Evolutionary conservation across 106 monocot genomes (phyloP).

Genomic region (Chionographis japonica): DNA sequence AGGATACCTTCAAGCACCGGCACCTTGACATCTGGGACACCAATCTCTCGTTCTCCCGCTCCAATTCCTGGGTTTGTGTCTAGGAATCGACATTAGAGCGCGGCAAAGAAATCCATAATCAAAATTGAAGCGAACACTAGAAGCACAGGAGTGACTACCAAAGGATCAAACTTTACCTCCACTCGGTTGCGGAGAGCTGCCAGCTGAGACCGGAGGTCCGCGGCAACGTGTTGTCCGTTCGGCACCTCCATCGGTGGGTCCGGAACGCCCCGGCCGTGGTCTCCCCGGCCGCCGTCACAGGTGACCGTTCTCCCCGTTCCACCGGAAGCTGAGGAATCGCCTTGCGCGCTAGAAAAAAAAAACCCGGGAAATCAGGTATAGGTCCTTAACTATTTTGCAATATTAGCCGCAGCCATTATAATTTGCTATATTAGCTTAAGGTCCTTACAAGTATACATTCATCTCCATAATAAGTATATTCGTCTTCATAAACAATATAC

Average conservation of each 20-base stretch:
- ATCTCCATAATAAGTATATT: too few species aligned
- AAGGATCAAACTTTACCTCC: slow-evolving; percentile 29
- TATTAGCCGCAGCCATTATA: too few species aligned
- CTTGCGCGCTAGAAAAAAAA: too few species aligned
- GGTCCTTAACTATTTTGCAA: too few species aligned
- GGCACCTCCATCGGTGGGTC: slow-evolving; percentile 1
- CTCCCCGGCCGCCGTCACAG: background rate
- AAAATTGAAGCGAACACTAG: too few species aligned
- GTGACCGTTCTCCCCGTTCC: background rate
- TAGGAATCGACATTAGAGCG: background rate
- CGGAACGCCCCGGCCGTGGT: background rate
- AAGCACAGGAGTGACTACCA: background rate
- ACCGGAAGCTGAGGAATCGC: too few species aligned
- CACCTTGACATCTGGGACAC: slow-evolving; percentile 29
- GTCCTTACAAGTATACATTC: too few species aligned
- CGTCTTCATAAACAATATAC: too few species aligned
- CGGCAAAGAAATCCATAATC: background rate
- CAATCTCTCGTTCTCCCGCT: slow-evolving; percentile 53
- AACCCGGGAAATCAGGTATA: too few species aligned
- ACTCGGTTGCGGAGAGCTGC: slow-evolving; percentile 27
- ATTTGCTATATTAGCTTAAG: too few species aligned
- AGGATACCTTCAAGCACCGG: slow-evolving; percentile 40
- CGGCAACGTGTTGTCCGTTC: background rate
- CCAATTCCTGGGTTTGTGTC: slow-evolving; percentile 44
- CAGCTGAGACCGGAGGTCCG: slow-evolving; percentile 23